Conservation (phyloP, 345 rosid genomes). For the Arabidopsis suecica region DNA sequence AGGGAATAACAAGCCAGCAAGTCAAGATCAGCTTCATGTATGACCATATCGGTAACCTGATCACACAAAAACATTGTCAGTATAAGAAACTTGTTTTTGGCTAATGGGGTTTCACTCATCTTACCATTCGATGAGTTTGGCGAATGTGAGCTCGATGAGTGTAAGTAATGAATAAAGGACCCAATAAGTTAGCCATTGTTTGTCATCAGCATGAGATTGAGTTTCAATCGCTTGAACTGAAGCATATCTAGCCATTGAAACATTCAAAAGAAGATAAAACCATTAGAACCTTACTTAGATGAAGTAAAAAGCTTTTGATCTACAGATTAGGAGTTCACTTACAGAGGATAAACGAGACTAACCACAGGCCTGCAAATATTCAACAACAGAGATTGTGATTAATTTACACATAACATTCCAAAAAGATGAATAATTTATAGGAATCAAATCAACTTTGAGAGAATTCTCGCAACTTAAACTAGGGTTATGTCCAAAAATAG, state of each 20-base stretch:
- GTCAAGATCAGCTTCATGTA: constrained; percentile 79
- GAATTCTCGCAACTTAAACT: not conserved
- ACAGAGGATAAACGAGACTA: constrained; percentile 94
- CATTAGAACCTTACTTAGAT: constrained; percentile 10
- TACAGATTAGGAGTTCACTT: constrained; percentile 47
- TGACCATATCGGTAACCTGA: constrained; percentile 94
- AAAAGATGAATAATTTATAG: constrained; percentile 4
- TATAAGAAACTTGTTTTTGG: not conserved
- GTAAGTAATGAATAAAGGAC: constrained; percentile 88
- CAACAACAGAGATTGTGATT: constrained; percentile 6
- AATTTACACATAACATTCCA: constrained; percentile 1
- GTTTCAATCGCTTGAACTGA: constrained; percentile 89
- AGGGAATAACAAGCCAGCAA: constrained; percentile 94
- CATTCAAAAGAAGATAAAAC: constrained; percentile 4
- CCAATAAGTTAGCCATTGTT: constrained; percentile 98
- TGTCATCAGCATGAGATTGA: constrained; percentile 79
- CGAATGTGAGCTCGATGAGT: constrained; percentile 90
- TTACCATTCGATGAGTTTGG: constrained; percentile 88
- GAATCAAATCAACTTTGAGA: not conserved
- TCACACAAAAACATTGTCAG: constrained; percentile 29
- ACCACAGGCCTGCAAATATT: constrained; percentile 79
- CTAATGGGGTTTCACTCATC: constrained; percentile 4
- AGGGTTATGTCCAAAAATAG: not conserved
- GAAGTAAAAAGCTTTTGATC: not conserved
- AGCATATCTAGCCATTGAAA: constrained; percentile 64